These are phyloP conservation scores for Avena insularis DNA, from an alignment of 176 grass and related monocot genomes.

Conservation along the genomic window DNA sequence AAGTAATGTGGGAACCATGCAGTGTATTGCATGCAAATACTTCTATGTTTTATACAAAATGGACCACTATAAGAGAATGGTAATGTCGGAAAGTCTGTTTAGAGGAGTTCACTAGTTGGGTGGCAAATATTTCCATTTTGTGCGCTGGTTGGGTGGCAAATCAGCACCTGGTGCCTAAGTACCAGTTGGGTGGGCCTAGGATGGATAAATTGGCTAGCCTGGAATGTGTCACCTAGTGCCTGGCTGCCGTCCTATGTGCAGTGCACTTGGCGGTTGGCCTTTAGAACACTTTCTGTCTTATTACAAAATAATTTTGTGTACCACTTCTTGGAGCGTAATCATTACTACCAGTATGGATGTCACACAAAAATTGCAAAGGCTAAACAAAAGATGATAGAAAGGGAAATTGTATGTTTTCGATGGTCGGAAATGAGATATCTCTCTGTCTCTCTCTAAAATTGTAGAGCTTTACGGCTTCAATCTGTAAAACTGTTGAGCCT, in stretches of 20 bases:
- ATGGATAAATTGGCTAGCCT: not conserved
- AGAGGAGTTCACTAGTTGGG: not conserved
- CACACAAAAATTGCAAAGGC: not conserved
- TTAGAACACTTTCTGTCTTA: not conserved
- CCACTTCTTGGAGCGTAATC: not conserved
- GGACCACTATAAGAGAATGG: not conserved
- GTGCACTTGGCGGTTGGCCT: not conserved
- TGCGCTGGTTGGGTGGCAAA: not conserved
- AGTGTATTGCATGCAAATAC: slow-evolving; percentile 1
- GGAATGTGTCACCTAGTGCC: not conserved
- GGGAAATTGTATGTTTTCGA: not conserved
- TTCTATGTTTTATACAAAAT: slow-evolving; percentile 18
- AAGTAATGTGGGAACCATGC: not conserved
- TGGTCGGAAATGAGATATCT: not conserved
- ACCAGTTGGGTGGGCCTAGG: not conserved
- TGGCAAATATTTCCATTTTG: not conserved
- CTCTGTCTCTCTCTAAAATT: no score
- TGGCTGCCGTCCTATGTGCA: not conserved
- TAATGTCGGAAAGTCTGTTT: not conserved
- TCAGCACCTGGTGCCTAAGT: not conserved
- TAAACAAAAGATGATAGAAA: not conserved
- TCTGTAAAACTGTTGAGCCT: not conserved
- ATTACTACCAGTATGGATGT: not conserved
- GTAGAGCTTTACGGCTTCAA: no score
- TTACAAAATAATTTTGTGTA: not conserved